Evolutionary conservation across 2,329 filamentous ascomycete genomes (phyloP), one percentile per base, ranked within the genome.

Genomic region (Aureobasidium sp.): DNA sequence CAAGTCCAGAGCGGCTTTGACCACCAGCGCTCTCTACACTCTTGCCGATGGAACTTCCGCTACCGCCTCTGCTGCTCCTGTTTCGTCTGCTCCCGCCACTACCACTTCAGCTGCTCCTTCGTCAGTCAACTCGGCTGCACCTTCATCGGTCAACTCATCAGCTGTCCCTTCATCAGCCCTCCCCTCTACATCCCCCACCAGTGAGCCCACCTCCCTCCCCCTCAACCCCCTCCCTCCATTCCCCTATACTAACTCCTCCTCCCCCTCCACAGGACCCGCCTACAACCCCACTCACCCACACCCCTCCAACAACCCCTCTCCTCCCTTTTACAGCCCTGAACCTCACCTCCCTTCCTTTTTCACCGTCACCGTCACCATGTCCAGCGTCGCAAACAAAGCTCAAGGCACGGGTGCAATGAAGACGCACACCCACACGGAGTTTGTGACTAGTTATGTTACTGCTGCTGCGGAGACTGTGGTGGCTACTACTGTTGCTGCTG

Each of bases 1-100:
- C 63, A 67, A 70, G 13, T 70, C 69, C 3, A 74, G 77, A 53
- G 75, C 71, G 7, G 77, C 77, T 8, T 59, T 71, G 54, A 71
- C 69, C 35, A 69, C 71, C 2, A 63, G 63, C 1, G 68, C 70
- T 4, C 55, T 64, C 2, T 49, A 67, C 60, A 64, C 67, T 25
- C 61, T 63, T 46, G 51, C 50, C 29, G 58, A 38, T 51, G 40
- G 21, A 37, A 37, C 61, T 54, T 53, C 59, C 31, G 49, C 61
- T 7, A 10, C 46, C 4, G 11, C 60, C 9, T 31, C n/a, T 29
- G 27, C 54, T 7, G 27, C 46, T 9, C 25, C 54, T 13, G 13
- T 35, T 15, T 23, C 17, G 6, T 33, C 60, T 27, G 21, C 33
- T 19, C n/a, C n/a, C n/a, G 23, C 6, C 9, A 13, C 45, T 31